phyloP scores from a whole-genome alignment of 2,329 filamentous ascomycete species.

The Reticulascus tulasneorum region DNA sequence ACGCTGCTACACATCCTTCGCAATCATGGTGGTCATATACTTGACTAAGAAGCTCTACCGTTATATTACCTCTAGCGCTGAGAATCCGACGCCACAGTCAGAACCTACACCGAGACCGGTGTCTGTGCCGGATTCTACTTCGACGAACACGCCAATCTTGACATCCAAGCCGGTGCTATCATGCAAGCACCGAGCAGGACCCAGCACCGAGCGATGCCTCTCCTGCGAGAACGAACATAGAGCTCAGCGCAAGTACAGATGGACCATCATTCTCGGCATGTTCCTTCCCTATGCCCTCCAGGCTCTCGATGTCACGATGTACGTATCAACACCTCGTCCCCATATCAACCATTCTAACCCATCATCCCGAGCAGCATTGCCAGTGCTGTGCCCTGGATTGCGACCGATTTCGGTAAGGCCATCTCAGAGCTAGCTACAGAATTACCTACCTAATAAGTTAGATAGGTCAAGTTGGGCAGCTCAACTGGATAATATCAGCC shows the following conservation, averaged over 20 bases:
- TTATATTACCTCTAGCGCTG: conserved; percentile 1
- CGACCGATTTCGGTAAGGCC: conserved; percentile 50
- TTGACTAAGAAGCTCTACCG: conserved; percentile 6
- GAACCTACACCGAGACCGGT: neutral
- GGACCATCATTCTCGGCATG: conserved; percentile 56
- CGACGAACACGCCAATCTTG: neutral
- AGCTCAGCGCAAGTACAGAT: conserved; percentile 40
- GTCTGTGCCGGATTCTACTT: too few species aligned
- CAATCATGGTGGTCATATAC: conserved; percentile 10
- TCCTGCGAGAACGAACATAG: conserved; percentile 29
- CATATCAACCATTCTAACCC: neutral
- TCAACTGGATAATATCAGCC: conserved; percentile 67
- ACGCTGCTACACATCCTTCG: too few species aligned
- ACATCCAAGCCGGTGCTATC: neutral
- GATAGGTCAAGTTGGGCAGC: conserved; percentile 45
- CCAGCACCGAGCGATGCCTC: conserved; percentile 15
- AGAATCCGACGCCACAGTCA: neutral
- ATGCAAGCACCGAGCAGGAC: conserved; percentile 5
- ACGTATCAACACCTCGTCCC: conserved; percentile 1
- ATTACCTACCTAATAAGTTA: conserved; percentile 15
- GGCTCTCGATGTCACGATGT: conserved; percentile 61
- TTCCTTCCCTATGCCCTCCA: conserved; percentile 58
- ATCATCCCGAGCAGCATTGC: conserved; percentile 22
- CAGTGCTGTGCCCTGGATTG: conserved; percentile 48
- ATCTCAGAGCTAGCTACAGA: conserved; percentile 1